phyloP scores from a whole-genome alignment of 2,329 filamentous ascomycete genomes.

The Hypocreales sp. region DNA sequence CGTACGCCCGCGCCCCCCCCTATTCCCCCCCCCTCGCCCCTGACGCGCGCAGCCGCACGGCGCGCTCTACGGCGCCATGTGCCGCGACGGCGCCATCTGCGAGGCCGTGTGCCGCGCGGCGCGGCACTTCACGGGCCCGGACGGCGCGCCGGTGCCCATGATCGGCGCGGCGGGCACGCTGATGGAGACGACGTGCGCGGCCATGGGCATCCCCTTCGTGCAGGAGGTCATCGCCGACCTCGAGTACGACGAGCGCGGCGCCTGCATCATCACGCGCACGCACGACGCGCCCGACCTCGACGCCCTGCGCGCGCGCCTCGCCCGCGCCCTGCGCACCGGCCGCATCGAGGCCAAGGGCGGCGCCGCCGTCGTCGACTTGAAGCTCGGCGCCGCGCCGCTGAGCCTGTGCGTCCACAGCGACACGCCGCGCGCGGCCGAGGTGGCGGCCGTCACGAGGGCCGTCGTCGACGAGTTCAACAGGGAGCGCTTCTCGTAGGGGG shows the following conservation, averaged over 20 bases:
- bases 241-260: constrained; percentile 5
- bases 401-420: constrained; percentile 1
- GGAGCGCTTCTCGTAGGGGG: neutral
- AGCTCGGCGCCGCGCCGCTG: constrained; percentile 1
- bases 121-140: constrained; percentile 11
- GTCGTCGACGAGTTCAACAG: constrained; percentile 1
- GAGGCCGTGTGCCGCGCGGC: constrained; percentile 13
- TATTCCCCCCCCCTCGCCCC: too few species aligned
- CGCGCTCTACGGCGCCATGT: constrained; percentile 3
- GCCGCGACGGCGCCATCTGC: constrained; percentile 9
- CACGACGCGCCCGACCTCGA: constrained; percentile 1
- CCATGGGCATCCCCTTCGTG: constrained; percentile 6
- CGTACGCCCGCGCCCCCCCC: too few species aligned
- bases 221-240: constrained; percentile 9
- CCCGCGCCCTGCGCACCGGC: neutral
- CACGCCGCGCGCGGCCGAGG: neutral
- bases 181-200: constrained; percentile 6
- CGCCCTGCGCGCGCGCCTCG: neutral
- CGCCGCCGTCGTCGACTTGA: constrained; percentile 1
- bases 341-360: neutral
- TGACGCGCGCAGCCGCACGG: constrained; percentile 20
- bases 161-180: constrained; percentile 1
- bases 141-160: constrained; percentile 10
- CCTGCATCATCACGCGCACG: constrained; percentile 1
- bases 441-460: neutral